phyloP scores from a whole-genome alignment of 2,329 filamentous ascomycete genomes.

The Trichophyton rubrum region DNA sequence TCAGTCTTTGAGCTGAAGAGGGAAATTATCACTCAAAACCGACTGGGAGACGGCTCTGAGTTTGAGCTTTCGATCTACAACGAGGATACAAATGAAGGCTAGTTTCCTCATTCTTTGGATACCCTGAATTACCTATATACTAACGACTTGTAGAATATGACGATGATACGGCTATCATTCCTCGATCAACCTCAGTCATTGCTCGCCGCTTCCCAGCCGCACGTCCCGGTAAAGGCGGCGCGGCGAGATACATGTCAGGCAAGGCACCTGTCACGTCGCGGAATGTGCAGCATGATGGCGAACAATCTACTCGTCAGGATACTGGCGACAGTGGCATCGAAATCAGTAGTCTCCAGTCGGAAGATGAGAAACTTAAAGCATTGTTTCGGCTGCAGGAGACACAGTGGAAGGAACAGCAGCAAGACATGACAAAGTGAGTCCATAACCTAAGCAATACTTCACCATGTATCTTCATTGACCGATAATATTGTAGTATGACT shows the following conservation, averaged over 20 bases:
- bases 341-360: constrained; percentile 69
- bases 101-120: constrained; percentile 23
- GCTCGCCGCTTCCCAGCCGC: constrained; percentile 73
- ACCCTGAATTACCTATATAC: neutral
- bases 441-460: neutral
- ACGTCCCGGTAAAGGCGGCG: constrained; percentile 76
- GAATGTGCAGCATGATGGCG: constrained; percentile 56
- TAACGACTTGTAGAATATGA: constrained; percentile 61
- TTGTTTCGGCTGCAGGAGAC: constrained; percentile 84
- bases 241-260: constrained; percentile 88
- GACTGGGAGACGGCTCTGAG: constrained; percentile 86
- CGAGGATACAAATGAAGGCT: constrained; percentile 83
- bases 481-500: constrained; percentile 28
- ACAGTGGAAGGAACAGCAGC: constrained; percentile 86
- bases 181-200: constrained; percentile 85
- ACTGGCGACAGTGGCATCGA: constrained; percentile 41
- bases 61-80: constrained; percentile 93
- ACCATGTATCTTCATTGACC: neutral
- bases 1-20: constrained; percentile 98
- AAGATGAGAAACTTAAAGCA: constrained; percentile 85
- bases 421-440: constrained; percentile 71
- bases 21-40: constrained; percentile 92
- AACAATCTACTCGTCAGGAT: constrained; percentile 29
- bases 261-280: constrained; percentile 87
- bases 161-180: constrained; percentile 95